Conservation (phyloP, 2,329 filamentous ascomycete genomes). For the Scolecobasidium constrictum region DNA sequence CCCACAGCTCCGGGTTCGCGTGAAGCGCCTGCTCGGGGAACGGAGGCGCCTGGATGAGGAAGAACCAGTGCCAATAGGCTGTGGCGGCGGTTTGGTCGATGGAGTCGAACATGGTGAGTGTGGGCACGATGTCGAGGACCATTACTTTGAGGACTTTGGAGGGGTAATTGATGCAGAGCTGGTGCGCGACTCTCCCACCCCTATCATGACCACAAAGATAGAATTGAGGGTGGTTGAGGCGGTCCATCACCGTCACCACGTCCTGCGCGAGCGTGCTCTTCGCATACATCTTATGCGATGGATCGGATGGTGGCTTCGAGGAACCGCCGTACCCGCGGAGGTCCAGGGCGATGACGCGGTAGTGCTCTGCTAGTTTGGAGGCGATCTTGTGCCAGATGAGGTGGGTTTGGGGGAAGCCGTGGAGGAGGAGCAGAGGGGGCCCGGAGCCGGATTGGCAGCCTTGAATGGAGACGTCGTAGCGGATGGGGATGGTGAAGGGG, state of each 20-base stretch:
- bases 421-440: constrained; percentile 36
- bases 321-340: constrained; percentile 42
- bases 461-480: constrained; percentile 31
- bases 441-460: constrained; percentile 28
- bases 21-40: constrained; percentile 40
- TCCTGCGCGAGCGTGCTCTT: constrained; percentile 42
- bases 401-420: constrained; percentile 43
- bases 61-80: constrained; percentile 49
- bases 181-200: constrained; percentile 45
- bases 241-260: constrained; percentile 34
- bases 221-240: constrained; percentile 30
- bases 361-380: constrained; percentile 26
- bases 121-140: constrained; percentile 45
- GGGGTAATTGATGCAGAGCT: constrained; percentile 39
- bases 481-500: constrained; percentile 27
- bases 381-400: constrained; percentile 42
- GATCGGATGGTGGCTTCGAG: constrained; percentile 31
- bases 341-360: constrained; percentile 36
- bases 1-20: constrained; percentile 27
- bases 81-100: constrained; percentile 33
- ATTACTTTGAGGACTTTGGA: constrained; percentile 31
- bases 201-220: constrained; percentile 47
- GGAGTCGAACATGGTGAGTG: constrained; percentile 41
- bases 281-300: constrained; percentile 23
- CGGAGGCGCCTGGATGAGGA: constrained; percentile 42